These are phyloP conservation scores for Phytophthora tubulina DNA, from an alignment of 352 stramenopile species.

Conservation along the genomic window DNA sequence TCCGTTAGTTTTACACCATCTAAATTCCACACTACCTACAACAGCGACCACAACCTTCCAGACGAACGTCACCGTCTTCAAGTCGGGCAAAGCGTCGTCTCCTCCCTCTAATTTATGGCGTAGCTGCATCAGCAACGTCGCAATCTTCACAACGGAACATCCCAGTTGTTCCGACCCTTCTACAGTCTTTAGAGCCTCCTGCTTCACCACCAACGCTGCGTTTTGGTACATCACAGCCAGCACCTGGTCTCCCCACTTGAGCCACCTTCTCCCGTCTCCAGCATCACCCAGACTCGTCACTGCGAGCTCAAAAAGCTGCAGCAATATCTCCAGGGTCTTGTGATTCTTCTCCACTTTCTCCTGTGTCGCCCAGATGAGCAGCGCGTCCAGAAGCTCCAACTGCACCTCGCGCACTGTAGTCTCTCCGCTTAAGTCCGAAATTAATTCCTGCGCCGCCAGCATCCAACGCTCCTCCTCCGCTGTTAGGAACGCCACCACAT, in stretches of 20 bases:
- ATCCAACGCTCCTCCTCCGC: slow-evolving; percentile 28
- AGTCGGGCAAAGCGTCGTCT: slow-evolving; percentile 24
- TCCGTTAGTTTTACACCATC: background rate
- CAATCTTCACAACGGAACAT: slow-evolving; percentile 26
- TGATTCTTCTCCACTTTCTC: slow-evolving; percentile 5
- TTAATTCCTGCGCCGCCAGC: slow-evolving; percentile 2
- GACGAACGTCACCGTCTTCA: slow-evolving; percentile 58
- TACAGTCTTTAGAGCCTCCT: background rate
- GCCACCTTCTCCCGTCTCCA: slow-evolving; percentile 30
- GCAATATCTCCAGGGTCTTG: slow-evolving; percentile 9
- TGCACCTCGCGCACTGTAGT: slow-evolving; percentile 3
- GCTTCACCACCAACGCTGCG: slow-evolving; percentile 14
- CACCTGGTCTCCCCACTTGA: slow-evolving; percentile 43
- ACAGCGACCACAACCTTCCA: slow-evolving; percentile 52
- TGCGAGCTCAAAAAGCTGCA: slow-evolving; percentile 30
- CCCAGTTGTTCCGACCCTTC: background rate
- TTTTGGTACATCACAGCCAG: slow-evolving; percentile 31
- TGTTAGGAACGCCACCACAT: slow-evolving; percentile 33
- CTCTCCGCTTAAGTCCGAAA: slow-evolving; percentile 39
- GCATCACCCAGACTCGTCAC: slow-evolving; percentile 19
- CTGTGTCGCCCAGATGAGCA: slow-evolving; percentile 22
- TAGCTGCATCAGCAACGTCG: slow-evolving; percentile 30
- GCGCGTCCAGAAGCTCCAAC: slow-evolving; percentile 33
- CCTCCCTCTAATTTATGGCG: slow-evolving; percentile 27
- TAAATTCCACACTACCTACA: background rate